Base-by-base conservation (phyloP, 78 protist species). In the Monosiga brevicollis region DNA sequence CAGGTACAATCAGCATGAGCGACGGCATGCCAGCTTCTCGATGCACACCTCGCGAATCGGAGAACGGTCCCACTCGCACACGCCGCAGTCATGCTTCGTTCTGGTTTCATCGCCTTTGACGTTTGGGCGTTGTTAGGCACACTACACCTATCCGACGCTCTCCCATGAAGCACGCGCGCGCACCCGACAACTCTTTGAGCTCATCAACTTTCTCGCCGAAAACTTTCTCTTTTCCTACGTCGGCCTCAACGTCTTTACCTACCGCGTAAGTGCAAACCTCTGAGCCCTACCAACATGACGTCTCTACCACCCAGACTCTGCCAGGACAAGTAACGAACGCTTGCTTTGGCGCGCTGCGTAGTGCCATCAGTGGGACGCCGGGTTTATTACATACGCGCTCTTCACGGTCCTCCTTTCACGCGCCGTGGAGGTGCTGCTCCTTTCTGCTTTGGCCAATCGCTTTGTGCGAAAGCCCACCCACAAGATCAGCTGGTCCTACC, bases 131-230 rank as follows among this genome's bases (percentile, higher is more conserved):
- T n/a, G n/a, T n/a, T 80, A 90, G 70, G 76, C 84, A 39, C 87
- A 84, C 83, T 79, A 79, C 83, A 43, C 83, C 2, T 42, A 3
- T 15, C 15, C 10, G 38, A 54, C 37, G 49, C 42, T 79, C 26
- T 37, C 36, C 42, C 34, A 22, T 11, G 23, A 10, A 34, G 26
- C 81, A 23, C 9, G 43, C 23, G 0, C 20, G 25, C 9, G 20
- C 73, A 37, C 71, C 71, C 2, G 3, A 1, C 38, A 84, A 35
- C 22, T 86, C 40, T 86, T 91, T 55, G 81, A 85, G 78, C 76
- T 87, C 32, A 71, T 92, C 70, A 72, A n/a, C 70, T 84, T 78
- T 35, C 54, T 54, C 6, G 85, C 94, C 1, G 87, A 84, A 29
- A 79, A 41, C 79, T 78, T 84, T 32, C 15, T 84, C 32, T 84